Evolutionary conservation across 1,139 yeast genomes (phyloP).

Genomic region (Petasospora fabianii): DNA sequence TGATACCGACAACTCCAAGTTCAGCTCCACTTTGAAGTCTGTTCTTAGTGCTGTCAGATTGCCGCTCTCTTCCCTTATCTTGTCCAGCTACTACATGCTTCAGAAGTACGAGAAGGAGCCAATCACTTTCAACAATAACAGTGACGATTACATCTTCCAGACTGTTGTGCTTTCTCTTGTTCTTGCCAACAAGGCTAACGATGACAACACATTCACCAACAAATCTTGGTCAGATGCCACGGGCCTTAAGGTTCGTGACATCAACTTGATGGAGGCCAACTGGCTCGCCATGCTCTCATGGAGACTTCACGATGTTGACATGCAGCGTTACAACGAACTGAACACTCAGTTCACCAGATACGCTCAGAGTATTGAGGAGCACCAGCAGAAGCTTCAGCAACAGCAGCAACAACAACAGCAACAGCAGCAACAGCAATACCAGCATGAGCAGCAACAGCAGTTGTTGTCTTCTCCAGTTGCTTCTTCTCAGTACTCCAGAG

Average conservation of each 20-base stretch:
- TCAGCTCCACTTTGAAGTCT: constrained; percentile 57
- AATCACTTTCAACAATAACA: constrained; percentile 27
- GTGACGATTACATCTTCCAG: constrained; percentile 50
- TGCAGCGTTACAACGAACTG: constrained; percentile 24
- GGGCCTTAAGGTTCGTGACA: constrained; percentile 57
- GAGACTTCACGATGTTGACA: constrained; percentile 30
- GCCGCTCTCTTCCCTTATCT: constrained; percentile 74
- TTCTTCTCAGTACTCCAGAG: no score
- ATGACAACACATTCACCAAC: constrained; percentile 94
- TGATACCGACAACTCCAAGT: constrained; percentile 54
- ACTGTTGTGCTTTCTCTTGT: constrained; percentile 68
- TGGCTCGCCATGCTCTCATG: constrained; percentile 55
- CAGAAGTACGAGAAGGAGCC: constrained; percentile 38
- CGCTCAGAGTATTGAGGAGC: constrained; percentile 20
- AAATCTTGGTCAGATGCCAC: constrained; percentile 96
- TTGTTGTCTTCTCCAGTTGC: no score
- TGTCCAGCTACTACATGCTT: constrained; percentile 72
- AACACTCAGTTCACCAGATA: constrained; percentile 23
- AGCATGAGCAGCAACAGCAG: constrained; percentile 5
- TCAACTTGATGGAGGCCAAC: constrained; percentile 65
- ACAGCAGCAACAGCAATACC: background rate
- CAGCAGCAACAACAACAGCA: constrained; percentile 15
- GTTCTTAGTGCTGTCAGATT: constrained; percentile 87
- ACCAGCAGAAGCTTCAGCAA: constrained; percentile 18
- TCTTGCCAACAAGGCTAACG: constrained; percentile 90